phyloP scores from a whole-genome alignment of 2,329 filamentous ascomycete species.

The Colletotrichum sp. region DNA sequence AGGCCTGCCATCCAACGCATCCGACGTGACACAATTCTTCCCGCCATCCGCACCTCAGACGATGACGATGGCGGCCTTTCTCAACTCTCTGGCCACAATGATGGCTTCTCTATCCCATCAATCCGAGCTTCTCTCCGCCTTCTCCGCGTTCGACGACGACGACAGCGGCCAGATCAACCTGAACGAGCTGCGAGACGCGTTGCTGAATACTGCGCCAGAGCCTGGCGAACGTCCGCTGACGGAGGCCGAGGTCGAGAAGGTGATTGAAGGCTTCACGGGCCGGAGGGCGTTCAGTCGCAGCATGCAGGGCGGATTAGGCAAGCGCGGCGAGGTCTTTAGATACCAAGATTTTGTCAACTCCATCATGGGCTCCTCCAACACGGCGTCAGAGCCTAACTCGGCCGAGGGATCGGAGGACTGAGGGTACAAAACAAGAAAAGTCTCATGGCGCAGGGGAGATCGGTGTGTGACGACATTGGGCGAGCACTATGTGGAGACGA shows the following conservation, averaged over 20 bases:
- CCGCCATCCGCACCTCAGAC: constrained; percentile 73
- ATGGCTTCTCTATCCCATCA: constrained; percentile 78
- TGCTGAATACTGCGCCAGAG: constrained; percentile 83
- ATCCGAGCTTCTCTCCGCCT: constrained; percentile 84
- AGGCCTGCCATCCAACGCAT: constrained; percentile 76
- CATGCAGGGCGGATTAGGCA: constrained; percentile 57
- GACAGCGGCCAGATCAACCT: constrained; percentile 94
- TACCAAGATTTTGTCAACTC: constrained; percentile 91
- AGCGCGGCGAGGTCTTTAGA: constrained; percentile 86
- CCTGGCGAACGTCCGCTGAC: constrained; percentile 69
- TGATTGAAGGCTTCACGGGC: constrained; percentile 86
- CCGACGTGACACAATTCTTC: constrained; percentile 83
- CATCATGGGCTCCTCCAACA: constrained; percentile 59
- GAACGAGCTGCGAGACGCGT: constrained; percentile 78
- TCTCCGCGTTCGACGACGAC: constrained; percentile 94
- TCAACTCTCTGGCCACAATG: constrained; percentile 80
- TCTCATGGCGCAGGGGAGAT: background rate
- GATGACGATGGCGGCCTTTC: constrained; percentile 83
- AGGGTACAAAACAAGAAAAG: background rate
- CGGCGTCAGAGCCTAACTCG: constrained; percentile 35
- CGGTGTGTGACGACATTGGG: constrained; percentile 7
- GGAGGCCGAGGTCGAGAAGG: constrained; percentile 80
- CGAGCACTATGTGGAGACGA: constrained; percentile 3
- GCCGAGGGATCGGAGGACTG: constrained; percentile 28
- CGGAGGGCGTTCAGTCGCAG: constrained; percentile 80